Conservation (phyloP, 139 green algal species). For the Parachlorella kessleri region DNA sequence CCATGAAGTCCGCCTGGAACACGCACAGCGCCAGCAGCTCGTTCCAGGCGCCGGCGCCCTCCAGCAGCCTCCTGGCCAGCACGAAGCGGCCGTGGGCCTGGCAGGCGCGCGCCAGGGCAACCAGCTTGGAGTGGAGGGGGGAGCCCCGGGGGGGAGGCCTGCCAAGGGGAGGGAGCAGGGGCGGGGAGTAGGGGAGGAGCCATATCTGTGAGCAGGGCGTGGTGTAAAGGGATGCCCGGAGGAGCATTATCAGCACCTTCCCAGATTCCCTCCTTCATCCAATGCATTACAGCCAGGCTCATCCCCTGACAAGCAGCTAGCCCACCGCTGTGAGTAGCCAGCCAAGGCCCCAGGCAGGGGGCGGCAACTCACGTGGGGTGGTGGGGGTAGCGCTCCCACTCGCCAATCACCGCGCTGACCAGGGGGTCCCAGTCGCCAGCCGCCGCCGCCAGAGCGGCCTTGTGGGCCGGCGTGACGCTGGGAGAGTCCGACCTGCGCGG, state of each 20-base stretch:
- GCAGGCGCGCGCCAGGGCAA: constrained; percentile 43
- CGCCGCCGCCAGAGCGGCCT: constrained; percentile 35
- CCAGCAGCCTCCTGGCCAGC: constrained; percentile 36
- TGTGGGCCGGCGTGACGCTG: constrained; percentile 16
- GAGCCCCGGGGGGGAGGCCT: constrained; percentile 35
- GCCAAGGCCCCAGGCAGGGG: too few species aligned
- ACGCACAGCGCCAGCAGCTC: constrained; percentile 58
- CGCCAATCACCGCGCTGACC: constrained; percentile 20
- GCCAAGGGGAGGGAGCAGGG: background rate
- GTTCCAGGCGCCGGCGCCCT: constrained; percentile 48
- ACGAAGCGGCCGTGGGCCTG: constrained; percentile 48
- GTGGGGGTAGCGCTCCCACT: constrained; percentile 41
- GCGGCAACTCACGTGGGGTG: constrained; percentile 49
- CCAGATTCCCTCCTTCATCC: too few species aligned
- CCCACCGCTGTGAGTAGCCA: too few species aligned
- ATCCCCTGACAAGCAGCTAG: too few species aligned
- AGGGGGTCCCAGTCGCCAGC: constrained; percentile 47
- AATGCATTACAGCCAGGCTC: too few species aligned
- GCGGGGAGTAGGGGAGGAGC: background rate
- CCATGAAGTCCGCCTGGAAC: constrained; percentile 58
- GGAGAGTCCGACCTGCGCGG: constrained; percentile 19
- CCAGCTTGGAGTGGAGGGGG: constrained; percentile 30
- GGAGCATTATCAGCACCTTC: too few species aligned
- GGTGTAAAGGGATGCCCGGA: background rate
- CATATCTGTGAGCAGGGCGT: background rate